These are phyloP conservation scores for Nemania bipapillata DNA, from an alignment of 2,329 filamentous ascomycete species.

Conservation along the genomic window DNA sequence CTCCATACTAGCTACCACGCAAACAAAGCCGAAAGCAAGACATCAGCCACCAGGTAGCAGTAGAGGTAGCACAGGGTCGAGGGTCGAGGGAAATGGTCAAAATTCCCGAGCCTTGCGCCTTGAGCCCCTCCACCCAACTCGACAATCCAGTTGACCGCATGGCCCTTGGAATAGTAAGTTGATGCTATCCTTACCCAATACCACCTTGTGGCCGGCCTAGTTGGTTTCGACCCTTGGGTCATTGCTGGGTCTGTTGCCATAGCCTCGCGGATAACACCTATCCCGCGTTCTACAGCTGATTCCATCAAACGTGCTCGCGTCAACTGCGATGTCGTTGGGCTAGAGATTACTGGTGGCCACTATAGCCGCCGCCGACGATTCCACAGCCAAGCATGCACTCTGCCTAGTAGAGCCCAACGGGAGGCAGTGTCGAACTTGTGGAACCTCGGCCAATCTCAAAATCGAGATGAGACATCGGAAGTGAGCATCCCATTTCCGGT, in stretches of 20 bases:
- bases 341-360: constrained; percentile 67
- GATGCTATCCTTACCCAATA: no score
- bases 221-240: constrained; percentile 68
- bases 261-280: constrained; percentile 63
- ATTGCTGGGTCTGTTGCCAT: constrained; percentile 63
- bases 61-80: constrained; percentile 69
- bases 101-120: no score
- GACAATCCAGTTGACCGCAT: no score
- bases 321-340: constrained; percentile 64
- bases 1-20: constrained; percentile 72
- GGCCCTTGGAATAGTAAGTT: no score
- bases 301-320: constrained; percentile 67
- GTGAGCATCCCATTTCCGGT: constrained; percentile 66
- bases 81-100: no score
- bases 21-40: constrained; percentile 72
- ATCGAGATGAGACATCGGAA: constrained; percentile 57
- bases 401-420: constrained; percentile 66
- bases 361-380: constrained; percentile 68
- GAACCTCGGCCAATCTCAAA: constrained; percentile 58
- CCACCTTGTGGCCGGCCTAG: constrained; percentile 74
- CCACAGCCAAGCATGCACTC: constrained; percentile 59
- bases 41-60: constrained; percentile 56
- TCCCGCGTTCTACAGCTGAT: constrained; percentile 68
- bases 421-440: constrained; percentile 66
- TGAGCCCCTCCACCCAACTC: no score